Conservation (phyloP, 179 eudicot species). For the Beta corolliflora region DNA sequence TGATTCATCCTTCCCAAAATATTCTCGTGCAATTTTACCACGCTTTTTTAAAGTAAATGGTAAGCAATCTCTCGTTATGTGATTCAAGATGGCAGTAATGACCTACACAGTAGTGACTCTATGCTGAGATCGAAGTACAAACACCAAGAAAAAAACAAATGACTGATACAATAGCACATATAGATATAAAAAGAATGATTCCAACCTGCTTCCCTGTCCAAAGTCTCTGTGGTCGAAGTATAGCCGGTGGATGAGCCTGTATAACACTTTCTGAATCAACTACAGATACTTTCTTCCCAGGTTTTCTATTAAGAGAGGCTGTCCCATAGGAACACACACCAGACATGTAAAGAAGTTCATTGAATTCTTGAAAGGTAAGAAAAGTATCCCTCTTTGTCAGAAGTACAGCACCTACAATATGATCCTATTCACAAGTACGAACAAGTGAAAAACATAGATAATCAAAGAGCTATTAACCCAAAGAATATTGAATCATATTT, state of each 20-base stretch:
- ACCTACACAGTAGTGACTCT: slow-evolving; percentile 48
- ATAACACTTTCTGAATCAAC: slow-evolving; percentile 51
- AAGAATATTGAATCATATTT: not conserved
- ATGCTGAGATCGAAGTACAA: not conserved
- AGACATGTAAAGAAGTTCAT: slow-evolving; percentile 81
- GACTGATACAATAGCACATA: not conserved
- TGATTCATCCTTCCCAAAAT: slow-evolving; percentile 54
- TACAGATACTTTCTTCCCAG: slow-evolving; percentile 49
- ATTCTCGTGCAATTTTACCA: slow-evolving; percentile 73
- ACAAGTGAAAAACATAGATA: not conserved
- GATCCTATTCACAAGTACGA: slow-evolving; percentile 59
- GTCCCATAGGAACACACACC: slow-evolving; percentile 54
- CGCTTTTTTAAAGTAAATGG: slow-evolving; percentile 86
- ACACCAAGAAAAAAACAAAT: not conserved
- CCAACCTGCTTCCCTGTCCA: slow-evolving; percentile 99
- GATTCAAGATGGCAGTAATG: slow-evolving; percentile 77
- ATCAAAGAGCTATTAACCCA: not conserved
- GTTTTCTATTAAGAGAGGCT: slow-evolving; percentile 38
- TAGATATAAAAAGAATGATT: not conserved
- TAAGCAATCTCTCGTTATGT: slow-evolving; percentile 62
- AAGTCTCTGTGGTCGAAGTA: slow-evolving; percentile 77
- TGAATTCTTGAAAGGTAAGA: slow-evolving; percentile 63
- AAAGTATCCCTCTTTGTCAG: slow-evolving; percentile 93
- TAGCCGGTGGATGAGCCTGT: slow-evolving; percentile 67
- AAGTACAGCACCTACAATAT: slow-evolving; percentile 90